These are phyloP conservation scores for Cryptosporidium bovis DNA, from an alignment of 169 alveolate species.

Conservation along the genomic window DNA sequence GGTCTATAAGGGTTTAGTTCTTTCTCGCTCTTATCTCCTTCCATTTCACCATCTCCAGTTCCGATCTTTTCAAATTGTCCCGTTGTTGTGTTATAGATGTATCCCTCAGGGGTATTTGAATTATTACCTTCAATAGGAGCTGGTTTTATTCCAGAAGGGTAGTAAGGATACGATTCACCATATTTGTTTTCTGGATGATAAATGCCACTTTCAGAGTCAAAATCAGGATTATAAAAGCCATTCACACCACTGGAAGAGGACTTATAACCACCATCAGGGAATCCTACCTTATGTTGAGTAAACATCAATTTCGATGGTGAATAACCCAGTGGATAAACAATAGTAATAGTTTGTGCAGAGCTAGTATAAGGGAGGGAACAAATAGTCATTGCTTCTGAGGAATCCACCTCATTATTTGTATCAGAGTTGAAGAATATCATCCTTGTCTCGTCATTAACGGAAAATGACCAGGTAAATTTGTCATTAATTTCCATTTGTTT, in stretches of 20 bases:
- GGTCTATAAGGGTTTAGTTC: slow-evolving; percentile 14
- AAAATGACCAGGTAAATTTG: slow-evolving; percentile 22
- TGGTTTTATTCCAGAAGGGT: slow-evolving; percentile 50
- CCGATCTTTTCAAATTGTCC: slow-evolving; percentile 17
- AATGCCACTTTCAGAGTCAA: neutral
- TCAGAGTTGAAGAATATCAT: slow-evolving; percentile 4
- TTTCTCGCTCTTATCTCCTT: neutral
- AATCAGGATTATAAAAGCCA: slow-evolving; percentile 25
- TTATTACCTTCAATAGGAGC: slow-evolving; percentile 33
- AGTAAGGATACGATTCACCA: slow-evolving; percentile 25
- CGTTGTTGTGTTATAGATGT: slow-evolving; percentile 28
- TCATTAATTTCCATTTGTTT: neutral
- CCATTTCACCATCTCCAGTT: neutral
- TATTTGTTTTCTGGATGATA: slow-evolving; percentile 24
- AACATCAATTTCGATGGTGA: slow-evolving; percentile 30
- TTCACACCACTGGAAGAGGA: neutral
- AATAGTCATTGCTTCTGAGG: slow-evolving; percentile 3
- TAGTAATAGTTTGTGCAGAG: neutral
- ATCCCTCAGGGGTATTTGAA: slow-evolving; percentile 25
- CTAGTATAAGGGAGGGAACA: slow-evolving; percentile 28
- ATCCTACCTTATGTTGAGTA: slow-evolving; percentile 26
- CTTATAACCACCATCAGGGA: slow-evolving; percentile 45
- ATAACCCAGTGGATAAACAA: slow-evolving; percentile 53
- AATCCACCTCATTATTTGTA: neutral
- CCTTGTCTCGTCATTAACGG: neutral